phyloP scores from a whole-genome alignment of 2,329 filamentous ascomycete species.

The Dothideomycetidae sp. region DNA sequence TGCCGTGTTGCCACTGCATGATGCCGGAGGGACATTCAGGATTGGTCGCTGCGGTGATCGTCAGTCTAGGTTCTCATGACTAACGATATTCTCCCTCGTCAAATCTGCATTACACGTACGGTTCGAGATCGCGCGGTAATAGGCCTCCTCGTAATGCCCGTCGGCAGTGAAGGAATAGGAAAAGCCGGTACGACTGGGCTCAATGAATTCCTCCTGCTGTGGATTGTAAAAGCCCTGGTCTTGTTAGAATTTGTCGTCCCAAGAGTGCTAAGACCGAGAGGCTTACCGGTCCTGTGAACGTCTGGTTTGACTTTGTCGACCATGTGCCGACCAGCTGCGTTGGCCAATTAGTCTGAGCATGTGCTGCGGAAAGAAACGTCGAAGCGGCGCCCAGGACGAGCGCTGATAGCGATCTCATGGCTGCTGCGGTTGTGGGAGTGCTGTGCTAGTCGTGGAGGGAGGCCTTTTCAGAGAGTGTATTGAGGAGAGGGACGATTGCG shows the following conservation, averaged over 20 bases:
- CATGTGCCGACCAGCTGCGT: slow-evolving; percentile 51
- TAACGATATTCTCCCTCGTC: no score
- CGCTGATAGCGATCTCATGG: slow-evolving; percentile 10
- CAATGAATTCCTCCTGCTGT: slow-evolving; percentile 48
- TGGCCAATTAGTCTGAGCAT: slow-evolving; percentile 13
- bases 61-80: no score
- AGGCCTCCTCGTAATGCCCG: slow-evolving; percentile 54
- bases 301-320: slow-evolving; percentile 55
- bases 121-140: slow-evolving; percentile 55
- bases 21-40: slow-evolving; percentile 50
- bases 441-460: background rate
- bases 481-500: no score
- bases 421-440: slow-evolving; percentile 1
- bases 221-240: slow-evolving; percentile 55
- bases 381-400: slow-evolving; percentile 26
- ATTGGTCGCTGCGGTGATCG: slow-evolving; percentile 16
- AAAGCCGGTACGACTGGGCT: slow-evolving; percentile 52
- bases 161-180: slow-evolving; percentile 60
- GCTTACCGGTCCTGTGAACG: slow-evolving; percentile 54
- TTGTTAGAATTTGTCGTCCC: background rate
- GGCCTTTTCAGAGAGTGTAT: slow-evolving; percentile 3
- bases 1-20: slow-evolving; percentile 62
- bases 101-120: slow-evolving; percentile 35
- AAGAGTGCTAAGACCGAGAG: background rate
- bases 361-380: slow-evolving; percentile 21